These are phyloP conservation scores for Penicillium palitans DNA, from an alignment of 2,329 filamentous ascomycete species.

Conservation along the genomic window DNA sequence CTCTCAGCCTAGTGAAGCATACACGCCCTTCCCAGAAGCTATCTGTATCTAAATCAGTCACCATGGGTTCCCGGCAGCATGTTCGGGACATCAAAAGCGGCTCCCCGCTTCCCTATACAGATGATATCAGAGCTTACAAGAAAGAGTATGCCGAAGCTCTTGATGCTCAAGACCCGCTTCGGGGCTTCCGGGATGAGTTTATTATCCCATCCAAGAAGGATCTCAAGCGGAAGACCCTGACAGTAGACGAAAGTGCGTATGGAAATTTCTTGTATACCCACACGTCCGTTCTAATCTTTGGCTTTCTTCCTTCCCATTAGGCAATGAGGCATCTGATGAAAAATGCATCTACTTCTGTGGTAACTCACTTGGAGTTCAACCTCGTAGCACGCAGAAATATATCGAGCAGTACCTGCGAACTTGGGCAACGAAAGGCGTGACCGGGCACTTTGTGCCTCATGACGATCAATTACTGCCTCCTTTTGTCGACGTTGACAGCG, in stretches of 20 bases:
- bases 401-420: constrained; percentile 73
- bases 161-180: constrained; percentile 62
- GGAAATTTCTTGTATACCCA: not conserved
- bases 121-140: constrained; percentile 37
- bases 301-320: not conserved
- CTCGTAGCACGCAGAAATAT: constrained; percentile 64
- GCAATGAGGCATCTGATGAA: constrained; percentile 41
- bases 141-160: constrained; percentile 50
- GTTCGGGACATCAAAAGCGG: constrained; percentile 29
- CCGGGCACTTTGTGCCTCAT: constrained; percentile 74
- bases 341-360: constrained; percentile 79
- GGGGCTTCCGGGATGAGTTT: constrained; percentile 67
- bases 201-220: constrained; percentile 74
- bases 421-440: constrained; percentile 81
- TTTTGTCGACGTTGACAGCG: constrained; percentile 78
- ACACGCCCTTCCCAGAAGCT: not conserved
- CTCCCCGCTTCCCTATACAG: constrained; percentile 32
- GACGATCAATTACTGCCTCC: constrained; percentile 66
- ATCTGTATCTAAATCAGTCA: not conserved
- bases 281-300: not conserved
- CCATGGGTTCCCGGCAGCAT: constrained; percentile 34
- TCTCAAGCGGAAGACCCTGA: constrained; percentile 63
- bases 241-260: constrained; percentile 30
- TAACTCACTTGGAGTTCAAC: constrained; percentile 85
- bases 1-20: not conserved